Evolutionary conservation across 1,284 basidiomycete genomes (phyloP).

Genomic region (Tremellales sp.): DNA sequence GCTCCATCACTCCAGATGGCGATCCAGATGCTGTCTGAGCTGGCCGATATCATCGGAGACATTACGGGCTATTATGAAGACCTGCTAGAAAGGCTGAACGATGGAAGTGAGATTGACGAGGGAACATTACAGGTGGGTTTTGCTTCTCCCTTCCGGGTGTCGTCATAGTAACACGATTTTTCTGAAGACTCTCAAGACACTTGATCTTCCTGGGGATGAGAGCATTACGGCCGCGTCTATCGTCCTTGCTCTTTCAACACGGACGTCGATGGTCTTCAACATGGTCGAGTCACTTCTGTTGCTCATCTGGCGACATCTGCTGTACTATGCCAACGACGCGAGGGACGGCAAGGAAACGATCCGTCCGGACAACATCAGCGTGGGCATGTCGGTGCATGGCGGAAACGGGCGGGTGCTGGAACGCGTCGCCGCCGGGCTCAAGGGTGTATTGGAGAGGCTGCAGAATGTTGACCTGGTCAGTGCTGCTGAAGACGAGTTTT

Average conservation of each 20-base stretch:
- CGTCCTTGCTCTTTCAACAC: conserved; percentile 45
- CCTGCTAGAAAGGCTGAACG: conserved; percentile 23
- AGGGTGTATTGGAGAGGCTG: conserved; percentile 40
- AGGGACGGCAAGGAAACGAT: conserved; percentile 24
- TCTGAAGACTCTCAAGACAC: conserved; percentile 11
- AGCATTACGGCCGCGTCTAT: conserved; percentile 61
- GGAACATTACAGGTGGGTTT: conserved; percentile 20
- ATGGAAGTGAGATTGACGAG: conserved; percentile 21
- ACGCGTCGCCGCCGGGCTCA: conserved; percentile 34
- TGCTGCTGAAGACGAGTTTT: neutral
- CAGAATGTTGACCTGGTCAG: conserved; percentile 47
- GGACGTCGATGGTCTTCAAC: conserved; percentile 35
- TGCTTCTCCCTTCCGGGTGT: neutral
- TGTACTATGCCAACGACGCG: conserved; percentile 51
- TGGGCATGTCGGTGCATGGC: conserved; percentile 11
- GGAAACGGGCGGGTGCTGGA: conserved; percentile 31
- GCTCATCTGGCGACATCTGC: conserved; percentile 72
- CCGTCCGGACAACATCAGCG: conserved; percentile 33
- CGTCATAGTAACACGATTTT: neutral
- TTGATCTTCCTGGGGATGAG: conserved; percentile 61
- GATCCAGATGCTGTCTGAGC: conserved; percentile 31
- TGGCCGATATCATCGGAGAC: conserved; percentile 34
- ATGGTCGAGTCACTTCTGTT: conserved; percentile 78
- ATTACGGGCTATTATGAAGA: conserved; percentile 28
- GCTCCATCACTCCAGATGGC: conserved; percentile 33